Conservation (phyloP, 148 eudicot species). For the Chenopodium suecicum region DNA sequence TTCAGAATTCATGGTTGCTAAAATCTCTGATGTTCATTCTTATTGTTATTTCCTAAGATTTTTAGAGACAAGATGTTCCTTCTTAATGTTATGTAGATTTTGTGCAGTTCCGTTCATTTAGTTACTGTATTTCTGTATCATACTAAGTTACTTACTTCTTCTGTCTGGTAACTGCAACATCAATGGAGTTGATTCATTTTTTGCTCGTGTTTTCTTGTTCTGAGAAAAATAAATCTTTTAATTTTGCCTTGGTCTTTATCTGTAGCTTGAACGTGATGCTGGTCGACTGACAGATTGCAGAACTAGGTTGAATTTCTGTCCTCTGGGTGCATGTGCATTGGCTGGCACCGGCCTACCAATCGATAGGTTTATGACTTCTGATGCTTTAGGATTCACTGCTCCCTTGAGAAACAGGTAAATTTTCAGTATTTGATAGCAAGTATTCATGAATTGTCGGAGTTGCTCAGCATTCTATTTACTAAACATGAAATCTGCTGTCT, state of each 20-base stretch:
- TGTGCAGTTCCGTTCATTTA: neutral
- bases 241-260: neutral
- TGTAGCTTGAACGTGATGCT: conserved; percentile 96
- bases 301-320: conserved; percentile 81
- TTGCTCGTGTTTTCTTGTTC: neutral
- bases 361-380: conserved; percentile 92
- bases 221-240: neutral
- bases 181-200: neutral
- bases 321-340: conserved; percentile 97
- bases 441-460: neutral
- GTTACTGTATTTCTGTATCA: neutral
- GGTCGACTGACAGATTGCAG: conserved; percentile 84
- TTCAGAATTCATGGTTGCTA: neutral
- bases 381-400: conserved; percentile 83
- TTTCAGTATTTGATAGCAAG: neutral
- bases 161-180: neutral
- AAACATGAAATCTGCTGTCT: neutral
- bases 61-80: neutral
- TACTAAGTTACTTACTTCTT: neutral
- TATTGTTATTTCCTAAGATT: neutral
- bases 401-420: conserved; percentile 90
- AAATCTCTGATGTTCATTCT: neutral
- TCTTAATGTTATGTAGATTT: neutral
- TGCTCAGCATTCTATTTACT: neutral
- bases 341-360: conserved; percentile 99